Conservation (phyloP, 768 basidiomycete genomes). For the Suillus sp. region DNA sequence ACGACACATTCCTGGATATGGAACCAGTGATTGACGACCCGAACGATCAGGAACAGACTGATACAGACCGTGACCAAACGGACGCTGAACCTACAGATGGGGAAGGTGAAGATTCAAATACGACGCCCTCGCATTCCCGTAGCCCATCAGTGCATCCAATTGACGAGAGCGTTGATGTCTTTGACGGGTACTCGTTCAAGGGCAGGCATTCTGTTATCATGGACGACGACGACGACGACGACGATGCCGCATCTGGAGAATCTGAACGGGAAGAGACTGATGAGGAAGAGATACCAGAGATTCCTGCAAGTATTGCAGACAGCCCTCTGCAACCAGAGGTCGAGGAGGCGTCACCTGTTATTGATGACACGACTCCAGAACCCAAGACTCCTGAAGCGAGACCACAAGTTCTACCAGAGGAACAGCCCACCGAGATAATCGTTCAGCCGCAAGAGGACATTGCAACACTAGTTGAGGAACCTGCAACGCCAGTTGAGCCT, state of each 20-base stretch:
- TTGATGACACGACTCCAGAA: slow-evolving; percentile 44
- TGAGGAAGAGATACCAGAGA: slow-evolving; percentile 39
- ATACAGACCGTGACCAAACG: slow-evolving; percentile 68
- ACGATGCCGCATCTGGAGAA: slow-evolving; percentile 49
- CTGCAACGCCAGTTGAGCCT: slow-evolving; percentile 20
- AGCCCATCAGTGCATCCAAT: slow-evolving; percentile 65
- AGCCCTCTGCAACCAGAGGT: slow-evolving; percentile 29
- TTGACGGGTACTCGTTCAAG: slow-evolving; percentile 94
- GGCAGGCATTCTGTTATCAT: slow-evolving; percentile 79
- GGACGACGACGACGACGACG: slow-evolving; percentile 73
- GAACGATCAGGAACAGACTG: slow-evolving; percentile 59
- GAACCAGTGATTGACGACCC: slow-evolving; percentile 85
- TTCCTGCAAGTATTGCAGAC: slow-evolving; percentile 21
- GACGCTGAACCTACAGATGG: slow-evolving; percentile 74
- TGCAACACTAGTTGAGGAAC: slow-evolving; percentile 18
- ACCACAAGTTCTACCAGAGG: slow-evolving; percentile 37
- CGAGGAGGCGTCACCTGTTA: slow-evolving; percentile 31
- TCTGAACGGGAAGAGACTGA: slow-evolving; percentile 37
- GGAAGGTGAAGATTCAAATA: slow-evolving; percentile 72
- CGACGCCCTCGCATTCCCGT: slow-evolving; percentile 80
- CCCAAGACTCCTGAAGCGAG: slow-evolving; percentile 80
- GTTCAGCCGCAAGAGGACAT: slow-evolving; percentile 20
- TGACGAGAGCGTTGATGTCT: slow-evolving; percentile 72
- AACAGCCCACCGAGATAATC: slow-evolving; percentile 16
- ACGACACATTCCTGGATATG: slow-evolving; percentile 96